phyloP scores from a whole-genome alignment of 2,329 filamentous ascomycete species.

The Paraconiothyrium sp. region DNA sequence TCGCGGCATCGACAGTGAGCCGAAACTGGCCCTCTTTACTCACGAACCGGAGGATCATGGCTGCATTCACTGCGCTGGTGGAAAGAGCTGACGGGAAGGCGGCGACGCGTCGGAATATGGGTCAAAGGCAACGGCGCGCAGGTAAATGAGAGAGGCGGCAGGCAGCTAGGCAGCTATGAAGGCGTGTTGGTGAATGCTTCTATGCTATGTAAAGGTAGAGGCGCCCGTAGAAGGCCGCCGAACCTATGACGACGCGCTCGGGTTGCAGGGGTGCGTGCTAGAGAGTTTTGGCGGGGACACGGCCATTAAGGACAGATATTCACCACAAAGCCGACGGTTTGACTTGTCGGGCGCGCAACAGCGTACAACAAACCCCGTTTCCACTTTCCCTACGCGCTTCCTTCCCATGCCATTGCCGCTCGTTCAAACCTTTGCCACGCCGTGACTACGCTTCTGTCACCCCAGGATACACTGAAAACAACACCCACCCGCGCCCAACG shows the following conservation, averaged over 20 bases:
- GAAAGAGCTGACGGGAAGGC: slow-evolving; percentile 3
- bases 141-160: slow-evolving; percentile 16
- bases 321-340: slow-evolving; percentile 23
- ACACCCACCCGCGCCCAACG: background rate
- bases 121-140: slow-evolving; percentile 10
- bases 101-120: background rate
- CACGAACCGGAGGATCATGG: slow-evolving; percentile 85
- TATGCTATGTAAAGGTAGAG: slow-evolving; percentile 9
- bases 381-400: slow-evolving; percentile 16
- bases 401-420: slow-evolving; percentile 27
- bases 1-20: slow-evolving; percentile 76
- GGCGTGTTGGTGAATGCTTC: slow-evolving; percentile 19
- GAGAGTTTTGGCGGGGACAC: slow-evolving; percentile 13
- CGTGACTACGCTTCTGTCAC: background rate
- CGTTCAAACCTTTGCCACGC: slow-evolving; percentile 20
- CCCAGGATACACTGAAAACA: background rate
- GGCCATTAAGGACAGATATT: slow-evolving; percentile 34
- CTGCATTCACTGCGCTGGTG: slow-evolving; percentile 15
- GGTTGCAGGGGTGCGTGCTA: slow-evolving; percentile 25
- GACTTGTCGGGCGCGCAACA: slow-evolving; percentile 10
- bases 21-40: slow-evolving; percentile 94
- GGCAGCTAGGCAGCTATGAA: slow-evolving; percentile 27
- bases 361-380: slow-evolving; percentile 17
- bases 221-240: slow-evolving; percentile 24
- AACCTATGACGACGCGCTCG: slow-evolving; percentile 22